Percentiles rank a stretch among this genome's conserved stretches.
These are phyloP conservation scores for Astrocystis sublimbata DNA, from an alignment of 495 filamentous ascomycete genomes.

Conservation along the genomic window DNA sequence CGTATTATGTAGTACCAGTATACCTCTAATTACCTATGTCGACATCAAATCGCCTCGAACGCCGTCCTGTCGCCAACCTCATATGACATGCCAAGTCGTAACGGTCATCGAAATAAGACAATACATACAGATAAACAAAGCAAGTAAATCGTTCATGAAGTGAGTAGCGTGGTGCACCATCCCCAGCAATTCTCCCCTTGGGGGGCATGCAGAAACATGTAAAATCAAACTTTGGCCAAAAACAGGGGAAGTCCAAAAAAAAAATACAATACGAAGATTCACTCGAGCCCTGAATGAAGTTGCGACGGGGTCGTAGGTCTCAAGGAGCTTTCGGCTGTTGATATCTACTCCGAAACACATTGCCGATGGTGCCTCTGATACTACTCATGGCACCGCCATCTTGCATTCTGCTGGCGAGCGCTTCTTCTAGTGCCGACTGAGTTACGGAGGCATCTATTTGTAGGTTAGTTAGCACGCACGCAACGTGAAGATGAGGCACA, in stretches of 20 bases:
- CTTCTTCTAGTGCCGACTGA: slow-evolving; percentile 90
- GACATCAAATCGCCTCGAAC: not conserved
- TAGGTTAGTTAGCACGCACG: slow-evolving; percentile 15
- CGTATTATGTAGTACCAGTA: not conserved
- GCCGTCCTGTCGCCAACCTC: not conserved
- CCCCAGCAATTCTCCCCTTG: not conserved
- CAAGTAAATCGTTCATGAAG: not conserved
- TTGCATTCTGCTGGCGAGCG: slow-evolving; percentile 89
- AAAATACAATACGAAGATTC: not conserved
- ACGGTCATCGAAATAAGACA: not conserved
- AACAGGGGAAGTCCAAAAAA: not conserved
- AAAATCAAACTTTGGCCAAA: not conserved
- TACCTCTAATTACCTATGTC: not conserved
- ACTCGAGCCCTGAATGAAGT: not conserved
- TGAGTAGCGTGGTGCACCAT: no score
- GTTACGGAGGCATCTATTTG: slow-evolving; percentile 83
- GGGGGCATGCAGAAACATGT: not conserved
- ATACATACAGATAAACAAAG: no score
- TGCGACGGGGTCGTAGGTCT: not conserved
- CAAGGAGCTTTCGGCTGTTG: slow-evolving; percentile 5
- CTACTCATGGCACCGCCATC: slow-evolving; percentile 69
- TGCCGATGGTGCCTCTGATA: slow-evolving; percentile 80
- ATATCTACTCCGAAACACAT: slow-evolving; percentile 47
- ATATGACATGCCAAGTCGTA: not conserved
- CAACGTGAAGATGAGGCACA: slow-evolving; percentile 11